Evolutionary conservation across 2,329 filamentous ascomycete species (phyloP), one percentile per base, ranked within the genome.

Genomic region (Neopestalotiopsis sp.): DNA sequence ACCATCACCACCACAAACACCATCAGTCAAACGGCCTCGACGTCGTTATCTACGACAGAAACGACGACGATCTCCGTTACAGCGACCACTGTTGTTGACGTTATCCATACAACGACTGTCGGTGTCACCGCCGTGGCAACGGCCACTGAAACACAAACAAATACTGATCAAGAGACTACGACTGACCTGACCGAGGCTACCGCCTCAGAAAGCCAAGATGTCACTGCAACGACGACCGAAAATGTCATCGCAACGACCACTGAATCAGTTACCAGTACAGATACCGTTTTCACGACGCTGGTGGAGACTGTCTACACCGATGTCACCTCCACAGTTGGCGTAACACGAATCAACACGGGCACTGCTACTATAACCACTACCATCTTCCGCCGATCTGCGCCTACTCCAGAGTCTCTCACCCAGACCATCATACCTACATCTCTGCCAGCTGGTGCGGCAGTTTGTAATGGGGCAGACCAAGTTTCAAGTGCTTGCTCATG

Each of bases 101-200:
- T 58, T 20, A 58, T 20, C 10, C 13, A 58, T 58, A 58, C 56
- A 58, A 30, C 20, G 4, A 58, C 56, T 30, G 13, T 58, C 28
- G 56, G n/a, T 17, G 56, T 58, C 20, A 58, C 56, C 56, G 56
- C 56, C 56, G n/a, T 58, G n/a, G 56, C n/a, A 30, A 58, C 56
- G 56, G 56, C 28, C 56, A 58, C 56, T 10, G 20, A 58, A 24
- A 58, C 56, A 58, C 56, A 58, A 58, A 58, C 56, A 58, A 30
- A 58, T 58, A 58, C 28, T 30, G 20, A 58, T 58, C 56, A 58
- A 3, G 56, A 58, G 56, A 58, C 56, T 9, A 58, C 56, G 4
- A 58, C 56, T 13, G 56, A 58, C 56, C 28, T 58, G 20, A 5
- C 24, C 56, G 56, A 58, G n/a, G 56, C 20, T 58, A 58, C 56